A percentile compares a stretch with the other conserved stretches of the same genome.
Conservation (phyloP, 306 rosid species). For the Cucumis melo region DNA sequence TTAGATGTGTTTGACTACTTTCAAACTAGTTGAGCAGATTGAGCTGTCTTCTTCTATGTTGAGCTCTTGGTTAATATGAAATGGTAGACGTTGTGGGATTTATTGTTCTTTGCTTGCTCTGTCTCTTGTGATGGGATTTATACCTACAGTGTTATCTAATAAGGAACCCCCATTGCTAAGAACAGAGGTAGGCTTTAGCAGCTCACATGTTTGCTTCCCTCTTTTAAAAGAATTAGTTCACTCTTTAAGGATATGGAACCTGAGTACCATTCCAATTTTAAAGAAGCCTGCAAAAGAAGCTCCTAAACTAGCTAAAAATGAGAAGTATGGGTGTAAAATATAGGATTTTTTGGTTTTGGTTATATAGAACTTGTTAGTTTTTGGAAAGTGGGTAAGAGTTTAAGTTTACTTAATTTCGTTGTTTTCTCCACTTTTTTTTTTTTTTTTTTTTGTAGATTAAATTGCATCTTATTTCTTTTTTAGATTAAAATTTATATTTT, state of each 20-base stretch:
- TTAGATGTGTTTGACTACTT: neutral
- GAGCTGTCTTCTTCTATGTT: neutral
- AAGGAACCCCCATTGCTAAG: neutral
- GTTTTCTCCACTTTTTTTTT: no score
- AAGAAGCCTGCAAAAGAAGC: neutral
- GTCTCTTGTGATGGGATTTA: neutral
- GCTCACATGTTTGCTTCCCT: neutral
- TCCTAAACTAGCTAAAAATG: neutral
- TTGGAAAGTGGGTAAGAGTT: no score
- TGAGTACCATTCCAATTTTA: neutral
- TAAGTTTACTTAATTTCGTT: no score
- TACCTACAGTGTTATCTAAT: neutral
- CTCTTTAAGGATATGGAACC: neutral
- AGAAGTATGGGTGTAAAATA: no score
- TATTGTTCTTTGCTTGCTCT: neutral
- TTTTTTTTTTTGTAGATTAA: no score
- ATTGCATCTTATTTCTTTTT: no score
- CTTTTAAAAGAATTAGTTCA: neutral
- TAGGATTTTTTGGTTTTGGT: no score
- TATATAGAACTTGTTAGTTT: no score
- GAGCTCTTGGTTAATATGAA: neutral
- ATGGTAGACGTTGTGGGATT: neutral
- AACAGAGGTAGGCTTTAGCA: neutral
- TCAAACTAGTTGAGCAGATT: neutral
- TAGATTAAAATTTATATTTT: no score